These are phyloP conservation scores for Astragalus membranaceus DNA, from an alignment of 306 rosid species.

Conservation along the genomic window DNA sequence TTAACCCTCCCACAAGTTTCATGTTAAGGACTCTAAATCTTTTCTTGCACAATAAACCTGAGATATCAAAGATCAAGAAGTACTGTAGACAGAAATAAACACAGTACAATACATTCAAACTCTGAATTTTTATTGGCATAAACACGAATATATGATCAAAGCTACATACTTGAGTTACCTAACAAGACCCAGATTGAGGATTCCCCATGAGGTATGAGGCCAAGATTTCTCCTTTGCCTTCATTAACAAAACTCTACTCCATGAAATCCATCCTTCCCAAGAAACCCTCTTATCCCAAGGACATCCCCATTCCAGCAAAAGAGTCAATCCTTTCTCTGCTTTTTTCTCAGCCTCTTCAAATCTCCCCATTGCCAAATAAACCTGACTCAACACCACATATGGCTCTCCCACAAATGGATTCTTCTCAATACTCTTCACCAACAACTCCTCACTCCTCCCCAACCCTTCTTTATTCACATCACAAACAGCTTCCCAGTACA, in stretches of 20 bases:
- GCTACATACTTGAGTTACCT: slow-evolving; percentile 6
- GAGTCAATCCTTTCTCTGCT: slow-evolving; percentile 59
- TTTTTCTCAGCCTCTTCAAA: slow-evolving; percentile 66
- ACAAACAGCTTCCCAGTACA: slow-evolving; percentile 80
- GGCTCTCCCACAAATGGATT: slow-evolving; percentile 85
- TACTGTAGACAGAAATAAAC: not conserved
- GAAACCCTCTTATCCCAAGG: slow-evolving; percentile 92
- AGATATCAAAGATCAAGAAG: not conserved
- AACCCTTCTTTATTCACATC: slow-evolving; percentile 10
- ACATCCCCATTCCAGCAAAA: slow-evolving; percentile 69
- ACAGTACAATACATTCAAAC: not conserved
- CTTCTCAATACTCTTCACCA: slow-evolving; percentile 47
- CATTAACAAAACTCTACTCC: slow-evolving; percentile 67
- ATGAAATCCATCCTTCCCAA: slow-evolving; percentile 96
- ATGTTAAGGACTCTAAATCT: not conserved
- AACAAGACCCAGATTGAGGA: slow-evolving; percentile 81
- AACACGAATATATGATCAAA: not conserved
- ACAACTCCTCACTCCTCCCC: slow-evolving; percentile 44
- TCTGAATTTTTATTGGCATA: not conserved
- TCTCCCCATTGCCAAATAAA: slow-evolving; percentile 40
- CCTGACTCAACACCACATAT: slow-evolving; percentile 59
- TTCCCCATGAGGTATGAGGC: slow-evolving; percentile 69
- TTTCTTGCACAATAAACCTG: not conserved
- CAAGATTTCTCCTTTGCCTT: slow-evolving; percentile 75
- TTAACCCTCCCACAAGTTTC: not conserved